Evolutionary conservation across 2,329 filamentous ascomycete species (phyloP), one percentile per base, ranked within the genome.

Genomic region (Dactylellina sp.): DNA sequence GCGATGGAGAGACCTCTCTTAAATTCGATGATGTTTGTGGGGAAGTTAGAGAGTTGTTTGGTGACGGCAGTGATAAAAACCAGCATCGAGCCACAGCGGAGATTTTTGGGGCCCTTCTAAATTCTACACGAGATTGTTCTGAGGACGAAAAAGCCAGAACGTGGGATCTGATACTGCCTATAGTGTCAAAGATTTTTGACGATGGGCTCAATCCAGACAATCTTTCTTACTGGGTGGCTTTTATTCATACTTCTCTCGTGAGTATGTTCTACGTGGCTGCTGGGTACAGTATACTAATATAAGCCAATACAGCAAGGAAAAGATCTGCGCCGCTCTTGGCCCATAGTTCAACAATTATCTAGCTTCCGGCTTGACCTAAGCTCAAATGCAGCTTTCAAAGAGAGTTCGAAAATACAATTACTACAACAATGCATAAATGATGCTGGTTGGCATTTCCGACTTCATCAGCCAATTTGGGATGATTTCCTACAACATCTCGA

Each of bases 321-420:
- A 79, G 95, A 99, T 81, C 94, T 95, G 11, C 88, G 96, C 47
- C 88, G 94, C 75, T 89, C 89, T 1, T 93, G 91, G 84, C 94
- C 96, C 76, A 86, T 99, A 75, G 87, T 97, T 37, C 90, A 95
- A 76, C 90, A 88, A 81, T 84, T 99, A 18, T 87, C 90, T 50
- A 88, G 89, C 61, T 98, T 98, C 86, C 87, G 92, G 28, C 85
- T 99, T 7, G 95, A 99, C 80, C 94, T 98, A 89, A 85, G 88
- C 4, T 97, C 94, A 0, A 97, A 98, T 80, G 95, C 96, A 2
- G 95, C 95, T 0, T 99, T 99, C 86, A 99, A 99, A 81, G 96
- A 99, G 81, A 97, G 94, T 63, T 96, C 94, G 25, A 97, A 98
- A 83, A 92, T 99, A 14, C 90, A 95, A 76, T 84, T 99, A 28